These are phyloP conservation scores for Oemleria cerasiformis DNA, from an alignment of 306 rosid genomes.

Conservation along the genomic window DNA sequence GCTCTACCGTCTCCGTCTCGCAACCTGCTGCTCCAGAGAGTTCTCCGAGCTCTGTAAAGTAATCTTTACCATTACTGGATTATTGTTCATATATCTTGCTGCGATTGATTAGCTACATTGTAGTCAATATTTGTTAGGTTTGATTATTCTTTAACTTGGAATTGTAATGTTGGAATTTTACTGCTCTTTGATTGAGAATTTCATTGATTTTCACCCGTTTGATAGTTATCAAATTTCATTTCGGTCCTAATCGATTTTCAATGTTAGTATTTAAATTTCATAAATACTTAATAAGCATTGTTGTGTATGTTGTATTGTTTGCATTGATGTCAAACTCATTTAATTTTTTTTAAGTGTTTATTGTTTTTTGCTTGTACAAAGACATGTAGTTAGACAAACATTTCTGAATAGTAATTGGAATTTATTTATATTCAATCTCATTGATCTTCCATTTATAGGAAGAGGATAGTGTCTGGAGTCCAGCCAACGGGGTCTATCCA, in stretches of 20 bases:
- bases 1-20: conserved; percentile 38
- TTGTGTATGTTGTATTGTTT: background rate
- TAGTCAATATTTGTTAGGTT: background rate
- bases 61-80: conserved; percentile 20
- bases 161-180: background rate
- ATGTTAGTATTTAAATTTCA: background rate
- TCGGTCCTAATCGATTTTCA: background rate
- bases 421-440: background rate
- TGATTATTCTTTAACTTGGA: background rate
- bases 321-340: background rate
- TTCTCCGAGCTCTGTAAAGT: conserved; percentile 58
- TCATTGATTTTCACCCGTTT: background rate
- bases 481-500: conserved; percentile 96
- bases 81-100: background rate
- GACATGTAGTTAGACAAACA: background rate
- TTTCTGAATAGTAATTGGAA: background rate
- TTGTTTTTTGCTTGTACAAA: background rate
- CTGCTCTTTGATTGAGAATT: background rate
- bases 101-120: background rate
- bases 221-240: background rate
- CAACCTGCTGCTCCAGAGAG: conserved; percentile 31
- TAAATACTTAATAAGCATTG: background rate
- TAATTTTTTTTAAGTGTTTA: background rate
- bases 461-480: conserved; percentile 91
- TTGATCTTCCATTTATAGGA: conserved; percentile 43